These are phyloP conservation scores for Vanderwaltozyma verrucispora DNA, from an alignment of 805 yeast species.

Conservation along the genomic window DNA sequence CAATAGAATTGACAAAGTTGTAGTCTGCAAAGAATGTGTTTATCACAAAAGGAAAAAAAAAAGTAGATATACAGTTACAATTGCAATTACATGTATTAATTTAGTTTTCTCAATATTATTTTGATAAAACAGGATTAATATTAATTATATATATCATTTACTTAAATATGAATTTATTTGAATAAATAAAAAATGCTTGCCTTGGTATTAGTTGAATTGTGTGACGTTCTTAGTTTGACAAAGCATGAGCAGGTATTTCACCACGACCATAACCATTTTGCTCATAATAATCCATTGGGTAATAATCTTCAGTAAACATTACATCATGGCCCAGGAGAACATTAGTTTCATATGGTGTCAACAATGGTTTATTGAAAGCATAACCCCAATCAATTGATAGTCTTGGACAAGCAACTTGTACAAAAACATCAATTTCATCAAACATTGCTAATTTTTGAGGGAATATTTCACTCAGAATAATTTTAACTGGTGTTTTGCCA, in stretches of 20 bases:
- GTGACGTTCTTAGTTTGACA: background rate
- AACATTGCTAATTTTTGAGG: slow-evolving; percentile 89
- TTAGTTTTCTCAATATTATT: no score
- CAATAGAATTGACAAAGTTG: no score
- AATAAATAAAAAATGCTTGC: no score
- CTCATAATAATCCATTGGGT: slow-evolving; percentile 95
- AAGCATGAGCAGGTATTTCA: slow-evolving; percentile 40
- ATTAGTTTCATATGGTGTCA: slow-evolving; percentile 96
- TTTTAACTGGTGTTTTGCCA: slow-evolving; percentile 66
- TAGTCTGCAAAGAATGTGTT: no score
- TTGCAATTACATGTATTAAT: no score
- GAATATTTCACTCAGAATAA: slow-evolving; percentile 83
- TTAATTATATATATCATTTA: no score
- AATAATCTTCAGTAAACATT: slow-evolving; percentile 51
- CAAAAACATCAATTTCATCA: slow-evolving; percentile 87
- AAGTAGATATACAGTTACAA: no score
- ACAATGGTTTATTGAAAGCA: slow-evolving; percentile 82
- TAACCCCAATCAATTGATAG: slow-evolving; percentile 98
- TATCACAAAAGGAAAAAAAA: no score
- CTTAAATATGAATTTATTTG: no score
- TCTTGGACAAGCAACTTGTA: slow-evolving; percentile 96
- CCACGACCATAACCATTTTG: slow-evolving; percentile 91
- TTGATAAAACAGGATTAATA: no score
- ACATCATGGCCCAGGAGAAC: slow-evolving; percentile 69
- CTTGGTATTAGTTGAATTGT: no score